These are phyloP conservation scores for Vitis hybrid DNA, from an alignment of 177 flowering plant genomes.

Conservation along the genomic window DNA sequence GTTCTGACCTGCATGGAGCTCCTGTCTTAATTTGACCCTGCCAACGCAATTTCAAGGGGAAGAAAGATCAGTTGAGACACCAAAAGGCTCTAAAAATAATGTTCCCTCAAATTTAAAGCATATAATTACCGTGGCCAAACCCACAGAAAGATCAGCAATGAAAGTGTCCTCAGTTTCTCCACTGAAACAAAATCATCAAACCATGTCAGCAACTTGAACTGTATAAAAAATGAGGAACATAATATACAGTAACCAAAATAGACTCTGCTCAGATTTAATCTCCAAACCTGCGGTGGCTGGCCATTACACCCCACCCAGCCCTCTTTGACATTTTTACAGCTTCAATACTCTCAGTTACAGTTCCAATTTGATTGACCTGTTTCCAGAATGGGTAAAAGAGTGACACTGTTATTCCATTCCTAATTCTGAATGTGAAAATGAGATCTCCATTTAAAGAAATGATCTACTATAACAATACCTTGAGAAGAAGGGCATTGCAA, in stretches of 20 bases:
- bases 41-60: background rate
- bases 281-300: conserved; percentile 84
- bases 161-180: conserved; percentile 96
- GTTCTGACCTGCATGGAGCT: conserved; percentile 96
- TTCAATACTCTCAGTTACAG: conserved; percentile 93
- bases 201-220: background rate
- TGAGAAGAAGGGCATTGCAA: conserved; percentile 81
- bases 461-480: conserved; percentile 35
- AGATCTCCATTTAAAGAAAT: background rate
- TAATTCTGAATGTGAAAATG: background rate
- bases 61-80: background rate
- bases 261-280: background rate
- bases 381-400: background rate
- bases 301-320: conserved; percentile 98
- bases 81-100: background rate
- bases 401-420: background rate
- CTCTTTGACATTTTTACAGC: conserved; percentile 89
- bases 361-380: conserved; percentile 94
- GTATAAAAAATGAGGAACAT: background rate
- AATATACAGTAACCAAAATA: background rate
- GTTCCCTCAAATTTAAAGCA: no score
- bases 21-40: conserved; percentile 97
- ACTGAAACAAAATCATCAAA: conserved; percentile 38
- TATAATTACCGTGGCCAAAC: conserved; percentile 75
- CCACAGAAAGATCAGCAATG: conserved; percentile 93